Evolutionary conservation across 345 rosid genomes (phyloP).

Genomic region (Syzygium aqueum): DNA sequence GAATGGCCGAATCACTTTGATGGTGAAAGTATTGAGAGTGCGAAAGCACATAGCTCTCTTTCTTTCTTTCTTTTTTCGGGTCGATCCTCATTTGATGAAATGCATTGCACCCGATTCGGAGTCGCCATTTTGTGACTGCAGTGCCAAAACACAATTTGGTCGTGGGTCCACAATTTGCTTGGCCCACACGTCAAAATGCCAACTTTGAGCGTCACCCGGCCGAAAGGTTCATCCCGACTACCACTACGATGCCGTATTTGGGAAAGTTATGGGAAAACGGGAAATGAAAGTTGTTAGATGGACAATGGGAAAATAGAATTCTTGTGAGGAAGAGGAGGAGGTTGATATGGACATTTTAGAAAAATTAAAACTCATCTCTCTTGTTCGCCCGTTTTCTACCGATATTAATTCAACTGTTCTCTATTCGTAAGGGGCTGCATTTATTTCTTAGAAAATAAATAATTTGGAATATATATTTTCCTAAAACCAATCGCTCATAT

Average conservation of each 20-base stretch:
- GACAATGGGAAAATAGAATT: background rate
- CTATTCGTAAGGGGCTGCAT: background rate
- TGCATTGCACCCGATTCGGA: background rate
- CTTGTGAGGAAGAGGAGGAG: background rate
- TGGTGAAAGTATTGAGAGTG: background rate
- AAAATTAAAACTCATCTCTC: background rate
- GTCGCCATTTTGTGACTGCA: background rate
- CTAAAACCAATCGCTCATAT: too few species aligned
- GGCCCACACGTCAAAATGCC: background rate
- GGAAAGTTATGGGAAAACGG: background rate
- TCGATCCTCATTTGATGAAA: background rate
- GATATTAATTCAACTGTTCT: background rate
- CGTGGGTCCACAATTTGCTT: fast-evolving
- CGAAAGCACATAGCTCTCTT: background rate
- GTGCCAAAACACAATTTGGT: background rate
- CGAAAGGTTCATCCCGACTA: background rate
- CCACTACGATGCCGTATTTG: background rate
- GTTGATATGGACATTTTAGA: background rate
- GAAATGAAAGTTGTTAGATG: background rate
- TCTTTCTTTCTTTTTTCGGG: background rate
- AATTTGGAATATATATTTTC: background rate
- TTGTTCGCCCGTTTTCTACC: background rate
- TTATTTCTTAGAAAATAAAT: background rate
- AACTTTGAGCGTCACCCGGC: fast-evolving
- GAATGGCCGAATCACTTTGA: background rate